These are phyloP conservation scores for Trichosporon asahii DNA, from an alignment of 1,284 basidiomycete genomes.

Conservation along the genomic window DNA sequence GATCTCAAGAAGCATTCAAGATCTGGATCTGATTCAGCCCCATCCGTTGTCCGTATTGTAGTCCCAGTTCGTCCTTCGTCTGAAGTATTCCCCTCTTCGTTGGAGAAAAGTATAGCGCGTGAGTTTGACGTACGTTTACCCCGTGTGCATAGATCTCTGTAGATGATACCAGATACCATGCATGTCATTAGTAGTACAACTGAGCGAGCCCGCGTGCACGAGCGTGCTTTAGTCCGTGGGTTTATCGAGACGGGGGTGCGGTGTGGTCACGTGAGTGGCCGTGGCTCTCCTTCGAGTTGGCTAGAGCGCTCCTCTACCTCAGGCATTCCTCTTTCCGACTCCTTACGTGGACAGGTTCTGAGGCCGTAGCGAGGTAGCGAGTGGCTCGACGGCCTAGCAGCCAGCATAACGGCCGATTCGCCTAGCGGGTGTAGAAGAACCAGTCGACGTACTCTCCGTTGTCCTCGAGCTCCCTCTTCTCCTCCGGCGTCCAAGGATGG, in stretches of 20 bases:
- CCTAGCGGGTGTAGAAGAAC: constrained; percentile 36
- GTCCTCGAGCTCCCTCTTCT: constrained; percentile 31
- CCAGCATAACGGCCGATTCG: no score
- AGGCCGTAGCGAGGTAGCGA: no score
- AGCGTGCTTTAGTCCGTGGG: no score
- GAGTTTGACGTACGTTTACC: not conserved
- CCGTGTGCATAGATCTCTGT: constrained; percentile 1
- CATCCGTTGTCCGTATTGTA: not conserved
- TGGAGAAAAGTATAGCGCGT: not conserved
- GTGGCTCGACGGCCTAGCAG: no score
- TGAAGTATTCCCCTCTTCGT: no score
- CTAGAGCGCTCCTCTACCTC: no score
- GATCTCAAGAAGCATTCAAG: not conserved
- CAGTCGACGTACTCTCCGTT: constrained; percentile 37
- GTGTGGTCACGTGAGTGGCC: no score
- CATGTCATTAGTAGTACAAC: constrained; percentile 10
- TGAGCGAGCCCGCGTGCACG: no score
- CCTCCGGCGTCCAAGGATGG: constrained; percentile 33
- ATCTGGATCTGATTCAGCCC: not conserved
- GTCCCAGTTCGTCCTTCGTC: not conserved
- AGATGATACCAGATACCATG: constrained; percentile 10
- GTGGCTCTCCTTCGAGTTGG: no score
- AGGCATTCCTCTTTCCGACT: no score
- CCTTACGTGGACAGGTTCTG: no score
- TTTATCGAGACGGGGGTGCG: no score